Evolutionary conservation across 805 yeast species (phyloP).

Genomic region (Candida golubevii): DNA sequence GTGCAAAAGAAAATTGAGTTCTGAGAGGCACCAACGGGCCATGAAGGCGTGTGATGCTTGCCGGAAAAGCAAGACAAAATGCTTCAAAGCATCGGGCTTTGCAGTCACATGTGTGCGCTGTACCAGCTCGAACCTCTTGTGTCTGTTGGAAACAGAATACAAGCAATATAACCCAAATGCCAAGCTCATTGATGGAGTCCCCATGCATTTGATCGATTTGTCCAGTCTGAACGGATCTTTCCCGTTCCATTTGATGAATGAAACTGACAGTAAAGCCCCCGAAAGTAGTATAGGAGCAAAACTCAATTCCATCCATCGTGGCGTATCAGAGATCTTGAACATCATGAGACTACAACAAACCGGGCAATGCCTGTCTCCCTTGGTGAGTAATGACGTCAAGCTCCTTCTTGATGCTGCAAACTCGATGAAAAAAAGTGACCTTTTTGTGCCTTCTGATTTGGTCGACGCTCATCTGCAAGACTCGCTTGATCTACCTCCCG

Average conservation of each 20-base stretch:
- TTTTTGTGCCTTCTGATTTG: slow-evolving; percentile 1
- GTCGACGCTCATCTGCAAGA: slow-evolving; percentile 1
- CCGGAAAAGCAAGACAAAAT: slow-evolving; percentile 56
- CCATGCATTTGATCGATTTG: slow-evolving; percentile 13
- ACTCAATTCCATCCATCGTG: slow-evolving; percentile 30
- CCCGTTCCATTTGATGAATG: slow-evolving; percentile 3
- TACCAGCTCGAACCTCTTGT: slow-evolving; percentile 44
- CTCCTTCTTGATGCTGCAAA: slow-evolving; percentile 25
- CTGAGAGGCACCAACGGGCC: slow-evolving; percentile 30
- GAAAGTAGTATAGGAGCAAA: slow-evolving; percentile 12
- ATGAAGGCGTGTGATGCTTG: slow-evolving; percentile 53
- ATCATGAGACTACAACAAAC: slow-evolving; percentile 17
- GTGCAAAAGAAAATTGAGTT: slow-evolving; percentile 1
- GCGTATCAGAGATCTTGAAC: slow-evolving; percentile 32
- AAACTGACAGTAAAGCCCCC: neutral
- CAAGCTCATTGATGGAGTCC: slow-evolving; percentile 14
- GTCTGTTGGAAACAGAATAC: slow-evolving; percentile 43
- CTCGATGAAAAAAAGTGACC: slow-evolving; percentile 18
- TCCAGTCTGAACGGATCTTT: slow-evolving; percentile 5
- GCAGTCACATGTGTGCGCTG: slow-evolving; percentile 55
- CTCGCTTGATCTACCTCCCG: neutral
- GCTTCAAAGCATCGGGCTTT: slow-evolving; percentile 50
- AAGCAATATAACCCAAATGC: slow-evolving; percentile 12
- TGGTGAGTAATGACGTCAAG: slow-evolving; percentile 21
- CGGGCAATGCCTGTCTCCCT: slow-evolving; percentile 6